Percentiles rank a stretch among this genome's conserved stretches.
phyloP scores from a whole-genome alignment of 2,329 filamentous ascomycete species.

The Hawksworthiomyces lignivorus region DNA sequence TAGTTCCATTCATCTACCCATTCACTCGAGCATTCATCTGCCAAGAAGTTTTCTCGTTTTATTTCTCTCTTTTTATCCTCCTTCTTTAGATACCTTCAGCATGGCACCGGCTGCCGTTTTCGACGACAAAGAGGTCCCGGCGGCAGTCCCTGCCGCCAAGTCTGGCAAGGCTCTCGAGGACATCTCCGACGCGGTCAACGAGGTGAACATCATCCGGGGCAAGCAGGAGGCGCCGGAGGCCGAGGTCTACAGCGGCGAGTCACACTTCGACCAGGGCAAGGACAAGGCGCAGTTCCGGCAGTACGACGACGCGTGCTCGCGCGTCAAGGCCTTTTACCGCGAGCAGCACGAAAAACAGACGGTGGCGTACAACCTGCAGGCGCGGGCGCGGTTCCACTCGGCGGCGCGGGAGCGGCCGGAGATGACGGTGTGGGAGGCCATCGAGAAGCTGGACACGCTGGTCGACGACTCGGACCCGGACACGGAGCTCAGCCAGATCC shows the following conservation, averaged over 20 bases:
- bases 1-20: too few species aligned
- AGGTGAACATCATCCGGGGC: slow-evolving; percentile 25
- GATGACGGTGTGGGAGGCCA: slow-evolving; percentile 86
- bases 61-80: not conserved
- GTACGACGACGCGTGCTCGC: slow-evolving; percentile 74
- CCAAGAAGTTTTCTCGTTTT: not conserved
- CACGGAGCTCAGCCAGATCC: slow-evolving; percentile 78
- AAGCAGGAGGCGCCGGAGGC: slow-evolving; percentile 6
- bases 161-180: slow-evolving; percentile 23
- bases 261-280: slow-evolving; percentile 24
- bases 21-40: too few species aligned
- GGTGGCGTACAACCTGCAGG: slow-evolving; percentile 75
- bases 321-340: slow-evolving; percentile 79
- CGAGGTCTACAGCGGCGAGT: slow-evolving; percentile 14
- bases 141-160: slow-evolving; percentile 2
- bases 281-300: slow-evolving; percentile 44
- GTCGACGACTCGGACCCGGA: slow-evolving; percentile 90
- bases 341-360: slow-evolving; percentile 67
- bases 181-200: slow-evolving; percentile 28
- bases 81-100: slow-evolving; percentile 4
- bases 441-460: slow-evolving; percentile 85
- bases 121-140: slow-evolving; percentile 13
- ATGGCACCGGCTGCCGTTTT: slow-evolving; percentile 24
- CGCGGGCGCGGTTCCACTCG: slow-evolving; percentile 62
- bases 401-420: slow-evolving; percentile 54